Evolutionary conservation across 306 rosid species (phyloP), one percentile per base, ranked within the genome.

Genomic region (Ochetophila trinervis): DNA sequence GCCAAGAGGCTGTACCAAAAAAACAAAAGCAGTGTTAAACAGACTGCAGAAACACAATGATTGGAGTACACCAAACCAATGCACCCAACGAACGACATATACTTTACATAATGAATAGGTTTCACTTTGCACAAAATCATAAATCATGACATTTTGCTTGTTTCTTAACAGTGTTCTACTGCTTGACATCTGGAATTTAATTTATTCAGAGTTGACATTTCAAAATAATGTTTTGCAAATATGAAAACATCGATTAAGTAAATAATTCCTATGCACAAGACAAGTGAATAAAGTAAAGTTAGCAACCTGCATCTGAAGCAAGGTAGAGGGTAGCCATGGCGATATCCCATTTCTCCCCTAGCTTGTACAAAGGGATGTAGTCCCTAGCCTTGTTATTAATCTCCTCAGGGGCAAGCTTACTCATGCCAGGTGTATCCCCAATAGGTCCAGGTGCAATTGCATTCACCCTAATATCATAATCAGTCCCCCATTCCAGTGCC

Each of bases 401-500:
- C 80, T 82, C 98, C 0, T 86, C 75, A 11, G 98, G 98, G 54
- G 59, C 86, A 57, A 92, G 85, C 82, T 92, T 92, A 81, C 88
- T 85, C 84, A 89, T 50, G 66, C 98, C 98, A 62, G 96, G 80
- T 15, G 98, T 92, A 69, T 71, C 96, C 69, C 83, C 66, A 69
- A 92, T 92, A 55, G 96, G 96, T 30, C 98, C 98, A 0, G 98
- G 98, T 40, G 95, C 98, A 66, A 92, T 89, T 22, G 96, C 98
- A 67, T 93, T 93, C 60, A 89, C 97, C 70, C 95, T 82, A 52
- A 93, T 87, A 74, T 89, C 98, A 68, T 87, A 76, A 73, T 89
- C 98, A 68, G 94, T 62, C 35, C 98, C 98, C 98, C 98, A 93
- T 68, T 93, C 98, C 20, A 93, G 72, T 40, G 98, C 98, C 90